Base-by-base conservation (phyloP, 202 grass and related monocot species). In the Elaeis oleifera region DNA sequence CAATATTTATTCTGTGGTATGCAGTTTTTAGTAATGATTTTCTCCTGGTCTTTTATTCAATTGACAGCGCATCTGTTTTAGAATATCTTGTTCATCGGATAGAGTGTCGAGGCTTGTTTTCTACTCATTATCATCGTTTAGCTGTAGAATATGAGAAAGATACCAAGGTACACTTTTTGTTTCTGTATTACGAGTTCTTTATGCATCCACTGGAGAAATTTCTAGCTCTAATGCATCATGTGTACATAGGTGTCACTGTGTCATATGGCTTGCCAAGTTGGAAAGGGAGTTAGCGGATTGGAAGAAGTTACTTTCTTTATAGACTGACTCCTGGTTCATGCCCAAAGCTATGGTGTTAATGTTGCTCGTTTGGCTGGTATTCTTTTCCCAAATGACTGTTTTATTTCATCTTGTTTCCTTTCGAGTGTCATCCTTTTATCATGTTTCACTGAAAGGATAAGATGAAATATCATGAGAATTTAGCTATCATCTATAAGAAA, bases 271-370 rank as follows among this genome's bases (percentile, higher is more conserved):
- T 91, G 91, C 49, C 44, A 91, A 75, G 69, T 96, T 65, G 77
- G 79, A 2, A 78, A 61, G 16, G 82, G 82, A 26, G 84, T 76
- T 81, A 76, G 64, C 54, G 87, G 84, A 54, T 60, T 86, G 70
- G 87, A 96, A 81, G 81, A 90, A 89, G 87, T 91, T 36, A 85
- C 84, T 69, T 91, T 51, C 81, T 96, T 56, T 96, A 91, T 64
- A 82, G 71, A 24, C 79, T 96, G 61, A 81, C 84, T 59, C 55
- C 74, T 72, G 84, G 91, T 74, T 85, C 81, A 68, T 96, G 91
- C 65, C 91, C 92, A 96, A 85, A 96, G 92, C 78, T 96, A 96
- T 56, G 87, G 92, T 79, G 79, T 96, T 64, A 96, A 96, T 79
- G 92, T 96, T 72, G 92, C 92, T 62, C 81, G 84, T 67, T 83